A percentile compares a stretch with the other conserved stretches of the same genome.
phyloP scores from a whole-genome alignment of 345 rosid genomes.

The Eucalyptus camaldulensis region DNA sequence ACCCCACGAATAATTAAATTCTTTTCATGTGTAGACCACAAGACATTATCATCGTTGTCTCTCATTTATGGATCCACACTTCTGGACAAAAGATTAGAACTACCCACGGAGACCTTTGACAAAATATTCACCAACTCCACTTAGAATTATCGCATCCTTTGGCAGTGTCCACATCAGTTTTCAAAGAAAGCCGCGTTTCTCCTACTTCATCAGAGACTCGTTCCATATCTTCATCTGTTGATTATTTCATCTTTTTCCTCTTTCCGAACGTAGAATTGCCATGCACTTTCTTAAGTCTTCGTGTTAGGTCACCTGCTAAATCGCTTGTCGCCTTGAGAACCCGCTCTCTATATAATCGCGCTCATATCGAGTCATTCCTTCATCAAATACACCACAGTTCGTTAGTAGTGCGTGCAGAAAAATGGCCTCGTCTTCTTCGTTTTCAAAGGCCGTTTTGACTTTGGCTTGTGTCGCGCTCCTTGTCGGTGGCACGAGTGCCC shows the following conservation, averaged over 20 bases:
- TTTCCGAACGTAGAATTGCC: neutral
- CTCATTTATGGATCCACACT: neutral
- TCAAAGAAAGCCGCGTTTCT: neutral
- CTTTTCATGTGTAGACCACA: neutral
- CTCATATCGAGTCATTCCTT: neutral
- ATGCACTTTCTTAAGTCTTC: conserved; percentile 10
- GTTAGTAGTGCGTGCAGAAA: neutral
- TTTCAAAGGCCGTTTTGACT: neutral
- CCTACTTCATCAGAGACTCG: neutral
- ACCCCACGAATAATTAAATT: neutral
- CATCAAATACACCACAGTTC: neutral
- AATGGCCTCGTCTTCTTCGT: conserved; percentile 12
- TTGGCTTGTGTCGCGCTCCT: conserved; percentile 19
- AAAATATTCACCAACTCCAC: neutral
- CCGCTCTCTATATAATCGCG: neutral
- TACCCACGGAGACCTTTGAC: neutral
- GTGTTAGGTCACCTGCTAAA: conserved; percentile 59
- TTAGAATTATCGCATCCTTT: neutral
- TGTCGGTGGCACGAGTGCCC: conserved; percentile 27
- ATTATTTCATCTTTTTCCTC: neutral
- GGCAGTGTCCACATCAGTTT: neutral
- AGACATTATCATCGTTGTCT: neutral
- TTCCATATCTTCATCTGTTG: neutral
- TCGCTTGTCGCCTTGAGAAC: neutral
- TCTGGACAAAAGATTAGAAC: neutral